Base-by-base conservation (phyloP, 495 filamentous ascomycete species). In the Tetracladium setigerum region DNA sequence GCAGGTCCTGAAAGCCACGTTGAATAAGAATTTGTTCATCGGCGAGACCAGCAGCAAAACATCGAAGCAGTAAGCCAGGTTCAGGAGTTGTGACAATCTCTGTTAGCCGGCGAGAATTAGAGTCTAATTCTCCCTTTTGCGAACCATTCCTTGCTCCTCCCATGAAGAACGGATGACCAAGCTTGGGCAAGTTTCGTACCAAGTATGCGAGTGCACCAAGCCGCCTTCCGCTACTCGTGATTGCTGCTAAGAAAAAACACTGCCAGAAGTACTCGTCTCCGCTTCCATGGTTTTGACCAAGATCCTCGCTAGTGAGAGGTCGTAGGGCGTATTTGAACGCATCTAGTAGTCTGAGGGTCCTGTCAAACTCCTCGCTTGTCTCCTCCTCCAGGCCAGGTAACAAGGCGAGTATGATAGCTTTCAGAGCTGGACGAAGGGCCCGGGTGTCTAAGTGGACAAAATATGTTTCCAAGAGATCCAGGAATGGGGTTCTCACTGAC, bases 181-280 rank as follows among this genome's bases (percentile, higher is more conserved):
- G 67, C 51, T 74, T 84, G 11, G 92, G 92, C 11, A 99, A 71
- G 54, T 79, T 80, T 45, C 89, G 83, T 19, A 76, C 69, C 37
- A 99, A 67, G 62, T 87, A 97, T 19, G 91, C 86, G 46, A 99
- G 67, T 16, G 88, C 87, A 19, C 92, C 92, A 53, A 84, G 82
- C 37, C 92, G 78, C 49, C 94, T 75, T 34, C 78, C 85, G 19
- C 85, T 72, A 58, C 87, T 89, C 5, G 91, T 95, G 31, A 99
- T 95, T 0, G 87, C 81, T 12, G 89, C 88, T 32, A 97, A 72
- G 54, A 99, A 95, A 53, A 99, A 84, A 63, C 87, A 95, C 68
- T 99, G 92, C 92, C 92, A 99, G 61, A 95, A 99, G 61, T 89
- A 95, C 54, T 89, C 86, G 43, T 90, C 86, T 22, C 79, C 82